Base-by-base conservation (phyloP, 2,329 filamentous ascomycete species). In the Tolypocladium album region DNA sequence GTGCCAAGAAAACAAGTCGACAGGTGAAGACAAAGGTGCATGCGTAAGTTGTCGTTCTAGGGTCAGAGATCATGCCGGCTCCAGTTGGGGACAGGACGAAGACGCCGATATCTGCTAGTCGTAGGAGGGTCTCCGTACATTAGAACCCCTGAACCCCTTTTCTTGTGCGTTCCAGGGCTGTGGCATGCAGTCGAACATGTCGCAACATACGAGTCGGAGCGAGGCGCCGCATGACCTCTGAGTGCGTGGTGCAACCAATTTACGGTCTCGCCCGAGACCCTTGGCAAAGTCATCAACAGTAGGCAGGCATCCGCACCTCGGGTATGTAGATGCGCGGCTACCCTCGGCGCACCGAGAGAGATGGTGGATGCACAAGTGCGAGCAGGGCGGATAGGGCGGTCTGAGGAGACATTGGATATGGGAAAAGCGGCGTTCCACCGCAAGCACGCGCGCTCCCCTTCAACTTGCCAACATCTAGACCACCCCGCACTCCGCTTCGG, bases 401-500 rank as follows among this genome's bases (percentile, higher is more conserved):
- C 47, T 20, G 22, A 8, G 27, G 20, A 24, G 11, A 34, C 1
- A 17, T 20, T 34, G 27, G 12, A 8, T 17, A 52, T n/a, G 24
- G 47, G 22, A 27, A 47, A 22, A 27, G 13, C 43, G n/a, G 22
- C 6, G 43, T 27, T 27, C n/a, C 42, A 5, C 39, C 39, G 6
- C 17, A 20, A 20, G 5, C 15, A 20, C 15, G 13, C 40, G 8
- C 17, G 17, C 40, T n/a, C 2, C 20, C 20, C 7, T 43, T 50
- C 45, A 9, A 27, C 45, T 31, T 27, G 45, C 27, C 45, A 27
- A 50, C 45, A 5, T 47, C 40, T 42, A 15, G 15, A 3, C 40
- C 15, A 31, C 57, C 53, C 57, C 58, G 45, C 57, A 50, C 52
- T 58, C 52, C 52, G 60, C 40, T 57, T 59, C 58, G 57, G 57